A percentile compares a stretch with the other conserved stretches of the same genome.
These are phyloP conservation scores for Exidia glandulosa DNA, from an alignment of 768 basidiomycete species.

Conservation along the genomic window DNA sequence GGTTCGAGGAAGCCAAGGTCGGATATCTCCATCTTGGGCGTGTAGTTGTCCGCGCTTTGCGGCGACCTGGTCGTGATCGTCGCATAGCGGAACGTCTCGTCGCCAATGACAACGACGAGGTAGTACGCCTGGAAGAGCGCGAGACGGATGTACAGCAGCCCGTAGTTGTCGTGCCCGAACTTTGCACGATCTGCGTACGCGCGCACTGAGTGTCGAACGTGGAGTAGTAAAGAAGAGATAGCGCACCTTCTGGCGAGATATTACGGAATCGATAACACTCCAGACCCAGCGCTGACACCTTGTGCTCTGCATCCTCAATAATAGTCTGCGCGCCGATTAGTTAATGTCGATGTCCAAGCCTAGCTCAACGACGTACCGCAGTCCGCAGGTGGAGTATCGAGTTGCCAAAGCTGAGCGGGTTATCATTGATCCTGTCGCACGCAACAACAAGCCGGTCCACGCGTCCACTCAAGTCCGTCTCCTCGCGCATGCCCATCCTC, in stretches of 20 bases:
- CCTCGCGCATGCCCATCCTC: slow-evolving; percentile 65
- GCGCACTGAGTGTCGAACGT: neutral
- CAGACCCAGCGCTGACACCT: slow-evolving; percentile 76
- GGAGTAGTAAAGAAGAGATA: neutral
- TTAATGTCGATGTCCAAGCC: neutral
- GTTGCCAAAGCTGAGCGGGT: slow-evolving; percentile 46
- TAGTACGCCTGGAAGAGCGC: slow-evolving; percentile 70
- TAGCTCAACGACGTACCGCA: slow-evolving; percentile 33
- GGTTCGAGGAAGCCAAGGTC: slow-evolving; percentile 12
- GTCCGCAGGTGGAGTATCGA: slow-evolving; percentile 50
- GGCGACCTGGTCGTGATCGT: slow-evolving; percentile 41
- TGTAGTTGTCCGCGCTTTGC: slow-evolving; percentile 10
- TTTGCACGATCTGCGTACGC: slow-evolving; percentile 47
- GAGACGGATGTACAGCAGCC: slow-evolving; percentile 65
- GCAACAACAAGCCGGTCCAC: slow-evolving; percentile 51
- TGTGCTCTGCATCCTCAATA: slow-evolving; percentile 70
- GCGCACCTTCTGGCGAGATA: slow-evolving; percentile 51
- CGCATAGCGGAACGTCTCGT: slow-evolving; percentile 70
- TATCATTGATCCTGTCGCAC: slow-evolving; percentile 57
- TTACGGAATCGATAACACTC: slow-evolving; percentile 60
- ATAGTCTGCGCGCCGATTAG: slow-evolving; percentile 51
- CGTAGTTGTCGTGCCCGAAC: slow-evolving; percentile 52
- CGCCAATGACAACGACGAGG: slow-evolving; percentile 72
- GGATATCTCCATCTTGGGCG: slow-evolving; percentile 3
- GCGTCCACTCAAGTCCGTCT: slow-evolving; percentile 66